A percentile compares a stretch with the other conserved stretches of the same genome.
phyloP scores from a whole-genome alignment of 2,329 filamentous ascomycete genomes.

The Aureobasidium lini region DNA sequence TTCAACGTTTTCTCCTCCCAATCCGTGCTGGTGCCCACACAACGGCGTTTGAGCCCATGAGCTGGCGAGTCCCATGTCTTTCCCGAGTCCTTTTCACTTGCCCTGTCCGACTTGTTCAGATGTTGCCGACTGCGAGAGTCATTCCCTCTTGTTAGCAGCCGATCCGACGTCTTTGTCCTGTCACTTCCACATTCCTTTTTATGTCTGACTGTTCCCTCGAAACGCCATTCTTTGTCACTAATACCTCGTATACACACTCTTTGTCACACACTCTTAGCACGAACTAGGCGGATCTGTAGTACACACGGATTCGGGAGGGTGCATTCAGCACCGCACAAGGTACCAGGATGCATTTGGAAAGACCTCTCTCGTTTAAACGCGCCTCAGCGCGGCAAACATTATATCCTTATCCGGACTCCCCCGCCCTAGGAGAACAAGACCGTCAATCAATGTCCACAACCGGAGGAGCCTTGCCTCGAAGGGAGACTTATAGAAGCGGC shows the following conservation, averaged over 20 bases:
- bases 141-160: background rate
- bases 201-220: background rate
- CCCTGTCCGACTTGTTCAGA: background rate
- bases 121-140: background rate
- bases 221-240: background rate
- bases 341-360: conserved; percentile 10
- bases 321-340: conserved; percentile 1
- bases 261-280: background rate
- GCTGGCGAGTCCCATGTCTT: background rate
- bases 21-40: conserved; percentile 7
- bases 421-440: conserved; percentile 8
- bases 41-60: conserved; percentile 8
- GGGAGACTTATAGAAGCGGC: conserved; percentile 7
- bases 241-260: background rate
- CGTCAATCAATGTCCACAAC: conserved; percentile 12
- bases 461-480: conserved; percentile 4
- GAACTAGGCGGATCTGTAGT: background rate
- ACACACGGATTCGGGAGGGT: conserved; percentile 4
- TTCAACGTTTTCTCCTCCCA: conserved; percentile 9
- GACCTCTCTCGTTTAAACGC: conserved; percentile 12
- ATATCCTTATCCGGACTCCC: conserved; percentile 11
- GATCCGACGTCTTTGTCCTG: background rate
- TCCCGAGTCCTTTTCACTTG: background rate
- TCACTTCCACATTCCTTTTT: background rate
- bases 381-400: conserved; percentile 10